These are phyloP conservation scores for Stemphylium vesicarium DNA, from an alignment of 2,329 filamentous ascomycete genomes.

Conservation along the genomic window DNA sequence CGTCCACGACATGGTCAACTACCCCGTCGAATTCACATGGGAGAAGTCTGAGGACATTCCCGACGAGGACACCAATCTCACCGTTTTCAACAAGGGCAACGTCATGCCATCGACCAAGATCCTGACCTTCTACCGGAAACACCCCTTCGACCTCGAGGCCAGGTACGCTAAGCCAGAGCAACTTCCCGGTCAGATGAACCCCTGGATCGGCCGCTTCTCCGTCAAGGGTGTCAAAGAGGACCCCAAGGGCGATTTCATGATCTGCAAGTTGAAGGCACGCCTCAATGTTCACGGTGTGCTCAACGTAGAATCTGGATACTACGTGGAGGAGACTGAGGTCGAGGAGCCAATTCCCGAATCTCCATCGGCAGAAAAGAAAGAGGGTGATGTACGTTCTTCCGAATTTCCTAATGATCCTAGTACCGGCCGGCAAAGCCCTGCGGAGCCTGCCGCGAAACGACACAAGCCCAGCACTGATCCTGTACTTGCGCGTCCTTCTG, in stretches of 20 bases:
- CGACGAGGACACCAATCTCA: conserved; percentile 96
- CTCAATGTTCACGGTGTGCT: conserved; percentile 96
- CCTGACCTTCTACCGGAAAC: conserved; percentile 98
- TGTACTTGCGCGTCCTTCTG: conserved; percentile 36
- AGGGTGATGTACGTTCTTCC: conserved; percentile 71
- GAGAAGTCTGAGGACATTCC: conserved; percentile 98
- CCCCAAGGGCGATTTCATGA: conserved; percentile 96
- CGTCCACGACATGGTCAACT: conserved; percentile 96
- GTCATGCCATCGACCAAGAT: conserved; percentile 99
- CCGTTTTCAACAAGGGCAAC: conserved; percentile 97
- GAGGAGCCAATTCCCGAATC: conserved; percentile 88
- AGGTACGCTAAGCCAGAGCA: conserved; percentile 86
- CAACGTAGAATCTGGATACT: conserved; percentile 97
- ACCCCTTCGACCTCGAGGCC: conserved; percentile 94
- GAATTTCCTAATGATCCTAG: conserved; percentile 30
- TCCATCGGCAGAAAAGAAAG: conserved; percentile 61
- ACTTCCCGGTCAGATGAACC: conserved; percentile 86
- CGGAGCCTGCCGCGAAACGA: conserved; percentile 42
- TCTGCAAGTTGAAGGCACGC: conserved; percentile 98
- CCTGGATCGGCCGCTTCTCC: conserved; percentile 97
- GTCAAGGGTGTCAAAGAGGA: conserved; percentile 97
- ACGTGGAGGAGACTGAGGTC: conserved; percentile 95
- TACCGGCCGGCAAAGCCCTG: conserved; percentile 28
- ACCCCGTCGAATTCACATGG: conserved; percentile 98
- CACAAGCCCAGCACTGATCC: conserved; percentile 31